Percentiles rank a stretch among this genome's conserved stretches.
Conservation (phyloP, 2,329 filamentous ascomycete genomes). For the Aspergillus floridensis region DNA sequence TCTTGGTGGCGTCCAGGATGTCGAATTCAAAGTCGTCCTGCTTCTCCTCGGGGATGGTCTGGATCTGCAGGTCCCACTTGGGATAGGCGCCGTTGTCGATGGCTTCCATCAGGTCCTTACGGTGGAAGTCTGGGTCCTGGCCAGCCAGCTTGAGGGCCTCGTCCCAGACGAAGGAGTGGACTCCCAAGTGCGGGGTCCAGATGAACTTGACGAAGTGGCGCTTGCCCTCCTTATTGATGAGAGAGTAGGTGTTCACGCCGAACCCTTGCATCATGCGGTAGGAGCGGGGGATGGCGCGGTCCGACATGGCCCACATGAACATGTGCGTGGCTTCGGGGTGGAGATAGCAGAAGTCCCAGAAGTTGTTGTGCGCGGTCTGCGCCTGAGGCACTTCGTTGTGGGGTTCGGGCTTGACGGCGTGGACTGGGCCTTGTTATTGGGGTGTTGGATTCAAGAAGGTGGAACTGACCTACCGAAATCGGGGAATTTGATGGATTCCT, state of each 20-base stretch:
- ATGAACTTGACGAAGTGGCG: conserved; percentile 35
- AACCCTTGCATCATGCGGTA: conserved; percentile 37
- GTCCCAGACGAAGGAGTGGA: conserved; percentile 49
- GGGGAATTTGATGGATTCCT: conserved; percentile 41
- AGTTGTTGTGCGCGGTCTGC: conserved; percentile 52
- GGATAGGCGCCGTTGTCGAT: conserved; percentile 69
- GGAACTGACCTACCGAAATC: conserved; percentile 24
- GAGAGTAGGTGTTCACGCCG: conserved; percentile 34
- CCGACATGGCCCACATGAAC: conserved; percentile 33
- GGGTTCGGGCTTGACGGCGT: conserved; percentile 40
- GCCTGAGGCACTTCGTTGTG: conserved; percentile 51
- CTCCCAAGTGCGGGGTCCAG: conserved; percentile 32
- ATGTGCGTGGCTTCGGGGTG: conserved; percentile 33
- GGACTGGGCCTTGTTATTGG: conserved; percentile 19
- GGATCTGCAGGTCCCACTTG: conserved; percentile 77
- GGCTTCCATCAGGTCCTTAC: conserved; percentile 71
- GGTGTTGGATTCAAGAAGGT: background rate
- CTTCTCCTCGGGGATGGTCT: conserved; percentile 67
- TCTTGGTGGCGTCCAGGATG: conserved; percentile 77
- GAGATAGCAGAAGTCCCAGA: conserved; percentile 37
- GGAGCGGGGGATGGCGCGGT: conserved; percentile 34
- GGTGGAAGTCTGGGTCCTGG: conserved; percentile 77
- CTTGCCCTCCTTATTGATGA: conserved; percentile 32
- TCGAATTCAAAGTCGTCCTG: conserved; percentile 81
- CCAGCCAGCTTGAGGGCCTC: conserved; percentile 72